Evolutionary conservation across 129 eudicot genomes (phyloP), one percentile per base, ranked within the genome.

Genomic region (Pittosporum tobira): DNA sequence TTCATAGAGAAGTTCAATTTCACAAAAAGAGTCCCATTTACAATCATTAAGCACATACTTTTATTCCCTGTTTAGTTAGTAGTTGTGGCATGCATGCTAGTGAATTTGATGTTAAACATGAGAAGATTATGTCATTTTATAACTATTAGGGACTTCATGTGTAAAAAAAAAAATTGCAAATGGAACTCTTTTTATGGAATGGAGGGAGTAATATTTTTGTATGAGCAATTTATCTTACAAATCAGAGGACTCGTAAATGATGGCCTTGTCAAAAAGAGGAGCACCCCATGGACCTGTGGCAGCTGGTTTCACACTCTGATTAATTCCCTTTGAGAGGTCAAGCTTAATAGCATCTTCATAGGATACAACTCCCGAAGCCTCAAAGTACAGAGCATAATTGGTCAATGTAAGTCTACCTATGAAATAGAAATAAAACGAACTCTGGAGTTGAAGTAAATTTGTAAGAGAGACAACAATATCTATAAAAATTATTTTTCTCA

Each of bases 211-310:
- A 54, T 34, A 54, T 6, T 29, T 19, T 3, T 55, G 27, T 22
- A 31, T 18, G 0, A 19, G 18, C 3, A 55, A 55, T 30, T n/a
- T 5, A 28, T 44, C 80, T 87, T 66, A 93, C 99, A 87, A 26
- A 42, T 93, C 86, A 2, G 89, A 63, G 13, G 94, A 93, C 59
- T 87, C 78, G 24, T 76, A 87, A 4, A 70, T 26, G 45, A 93
- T 81, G 24, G 91, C 99, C 66, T 81, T 93, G 76, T 93, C 99
- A 45, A 81, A 93, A 55, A 93, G 83, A 64, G 94, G 85, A 74
- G 99, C 88, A 68, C 99, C 99, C 81, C 82, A 77, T 6, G 99
- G 94, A 28, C 96, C 99, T 0, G 99, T 93, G 28, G 91, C 78
- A 36, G 74, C 76, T 51, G 96, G 77, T 54, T 87, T 81, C 51